Conservation (phyloP, 129 eudicot genomes). For the Centaurea solstitialis region DNA sequence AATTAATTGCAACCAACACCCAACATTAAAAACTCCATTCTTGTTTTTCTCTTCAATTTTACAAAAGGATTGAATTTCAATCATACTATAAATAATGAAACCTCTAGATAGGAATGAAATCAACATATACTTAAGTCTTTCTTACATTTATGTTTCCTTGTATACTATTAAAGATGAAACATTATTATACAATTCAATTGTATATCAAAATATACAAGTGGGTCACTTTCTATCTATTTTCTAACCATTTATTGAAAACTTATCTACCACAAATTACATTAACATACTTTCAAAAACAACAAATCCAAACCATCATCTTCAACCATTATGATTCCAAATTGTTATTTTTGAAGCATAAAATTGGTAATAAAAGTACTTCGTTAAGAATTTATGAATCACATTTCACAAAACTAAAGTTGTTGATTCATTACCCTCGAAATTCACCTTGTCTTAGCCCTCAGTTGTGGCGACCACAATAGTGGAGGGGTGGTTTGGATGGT, state of each 20-base stretch:
- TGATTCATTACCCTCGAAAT: not conserved
- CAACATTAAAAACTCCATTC: not conserved
- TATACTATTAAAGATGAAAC: not conserved
- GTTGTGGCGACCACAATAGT: too few relatives aligned
- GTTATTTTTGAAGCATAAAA: not conserved
- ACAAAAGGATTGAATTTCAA: not conserved
- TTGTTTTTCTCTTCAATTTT: not conserved
- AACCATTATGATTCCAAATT: too few relatives aligned
- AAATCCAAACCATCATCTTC: too few relatives aligned
- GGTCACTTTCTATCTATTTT: not conserved
- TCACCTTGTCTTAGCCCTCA: too few relatives aligned
- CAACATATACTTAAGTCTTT: not conserved
- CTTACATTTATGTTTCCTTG: too few relatives aligned
- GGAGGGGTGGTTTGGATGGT: too few relatives aligned
- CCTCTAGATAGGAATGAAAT: not conserved
- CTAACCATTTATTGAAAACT: not conserved
- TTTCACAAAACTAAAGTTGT: not conserved
- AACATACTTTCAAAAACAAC: too few relatives aligned
- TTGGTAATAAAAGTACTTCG: not conserved
- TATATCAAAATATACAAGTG: not conserved
- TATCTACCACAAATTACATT: too few relatives aligned
- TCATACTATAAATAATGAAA: not conserved
- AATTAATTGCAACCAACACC: not conserved
- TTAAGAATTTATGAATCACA: not conserved
- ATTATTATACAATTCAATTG: not conserved